phyloP scores from a whole-genome alignment of 1,284 basidiomycete species.

The Pseudozyma sp. region DNA sequence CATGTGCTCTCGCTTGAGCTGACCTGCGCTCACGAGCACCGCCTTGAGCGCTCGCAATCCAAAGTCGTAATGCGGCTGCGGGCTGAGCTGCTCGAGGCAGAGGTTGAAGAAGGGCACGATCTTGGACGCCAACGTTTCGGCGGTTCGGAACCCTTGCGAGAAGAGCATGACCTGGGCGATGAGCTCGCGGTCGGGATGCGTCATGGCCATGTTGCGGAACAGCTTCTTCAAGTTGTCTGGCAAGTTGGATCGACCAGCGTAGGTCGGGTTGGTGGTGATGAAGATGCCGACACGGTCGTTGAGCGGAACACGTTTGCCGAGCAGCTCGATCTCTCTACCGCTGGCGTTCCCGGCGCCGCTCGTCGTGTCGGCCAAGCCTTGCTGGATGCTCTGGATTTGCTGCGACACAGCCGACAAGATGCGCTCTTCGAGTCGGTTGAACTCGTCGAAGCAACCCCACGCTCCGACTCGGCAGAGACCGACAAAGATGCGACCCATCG shows the following conservation, averaged over 20 bases:
- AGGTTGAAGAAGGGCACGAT: constrained; percentile 99
- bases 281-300: constrained; percentile 95
- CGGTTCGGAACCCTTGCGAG: constrained; percentile 98
- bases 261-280: constrained; percentile 94
- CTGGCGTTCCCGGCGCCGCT: constrained; percentile 4
- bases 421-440: constrained; percentile 94
- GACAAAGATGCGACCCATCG: constrained; percentile 99
- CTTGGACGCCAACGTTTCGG: constrained; percentile 93
- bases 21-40: constrained; percentile 95
- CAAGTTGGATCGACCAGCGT: constrained; percentile 95
- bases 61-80: constrained; percentile 99
- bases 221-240: constrained; percentile 94
- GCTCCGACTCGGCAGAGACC: constrained; percentile 98
- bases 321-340: constrained; percentile 75
- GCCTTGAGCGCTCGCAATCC: constrained; percentile 97
- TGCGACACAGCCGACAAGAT: constrained; percentile 98
- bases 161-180: constrained; percentile 99
- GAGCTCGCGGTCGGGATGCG: constrained; percentile 94
- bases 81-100: constrained; percentile 94
- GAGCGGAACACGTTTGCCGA: constrained; percentile 91
- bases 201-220: constrained; percentile 99
- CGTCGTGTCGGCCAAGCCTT: constrained; percentile 80
- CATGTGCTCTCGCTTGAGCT: constrained; percentile 84
- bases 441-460: constrained; percentile 73
- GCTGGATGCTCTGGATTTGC: constrained; percentile 98